Evolutionary conservation across 805 yeast species (phyloP).

Genomic region (Barnettozyma botsteinii): DNA sequence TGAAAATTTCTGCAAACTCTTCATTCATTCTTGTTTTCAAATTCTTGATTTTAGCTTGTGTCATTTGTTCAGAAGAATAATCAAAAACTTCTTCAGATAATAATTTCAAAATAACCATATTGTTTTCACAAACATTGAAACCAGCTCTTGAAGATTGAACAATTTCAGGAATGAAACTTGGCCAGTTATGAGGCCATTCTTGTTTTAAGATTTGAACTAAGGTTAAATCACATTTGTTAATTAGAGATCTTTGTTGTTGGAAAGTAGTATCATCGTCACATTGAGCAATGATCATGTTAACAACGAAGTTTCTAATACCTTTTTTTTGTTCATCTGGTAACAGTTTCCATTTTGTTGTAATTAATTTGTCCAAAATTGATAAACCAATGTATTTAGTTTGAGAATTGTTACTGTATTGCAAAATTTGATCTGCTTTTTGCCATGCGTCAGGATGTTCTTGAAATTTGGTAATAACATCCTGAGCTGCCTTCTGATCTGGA

Average conservation of each 20-base stretch:
- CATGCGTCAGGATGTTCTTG: slow-evolving; percentile 95
- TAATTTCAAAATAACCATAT: slow-evolving; percentile 85
- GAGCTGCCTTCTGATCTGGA: slow-evolving; percentile 60
- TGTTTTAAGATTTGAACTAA: slow-evolving; percentile 91
- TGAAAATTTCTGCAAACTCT: slow-evolving; percentile 90
- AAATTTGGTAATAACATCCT: slow-evolving; percentile 64
- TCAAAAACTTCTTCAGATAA: slow-evolving; percentile 95
- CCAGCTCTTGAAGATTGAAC: slow-evolving; percentile 79
- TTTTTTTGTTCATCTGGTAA: slow-evolving; percentile 82
- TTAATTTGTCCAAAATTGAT: slow-evolving; percentile 82
- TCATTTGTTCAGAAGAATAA: slow-evolving; percentile 91
- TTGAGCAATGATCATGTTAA: slow-evolving; percentile 86
- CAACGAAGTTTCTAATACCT: slow-evolving; percentile 91
- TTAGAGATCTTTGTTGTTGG: slow-evolving; percentile 68
- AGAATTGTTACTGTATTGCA: slow-evolving; percentile 70
- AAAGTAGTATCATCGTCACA: slow-evolving; percentile 78
- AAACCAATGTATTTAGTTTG: slow-evolving; percentile 92
- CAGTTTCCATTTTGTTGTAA: slow-evolving; percentile 89
- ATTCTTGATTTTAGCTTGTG: slow-evolving; percentile 86
- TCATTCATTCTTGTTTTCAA: slow-evolving; percentile 79
- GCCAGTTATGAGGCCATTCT: slow-evolving; percentile 99
- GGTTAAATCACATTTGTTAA: slow-evolving; percentile 90
- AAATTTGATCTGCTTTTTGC: slow-evolving; percentile 87
- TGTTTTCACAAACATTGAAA: slow-evolving; percentile 93
- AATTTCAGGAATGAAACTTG: slow-evolving; percentile 90